Evolutionary conservation across 352 stramenopile species (phyloP).

Genomic region (Phytopythium cucurbitacearum): DNA sequence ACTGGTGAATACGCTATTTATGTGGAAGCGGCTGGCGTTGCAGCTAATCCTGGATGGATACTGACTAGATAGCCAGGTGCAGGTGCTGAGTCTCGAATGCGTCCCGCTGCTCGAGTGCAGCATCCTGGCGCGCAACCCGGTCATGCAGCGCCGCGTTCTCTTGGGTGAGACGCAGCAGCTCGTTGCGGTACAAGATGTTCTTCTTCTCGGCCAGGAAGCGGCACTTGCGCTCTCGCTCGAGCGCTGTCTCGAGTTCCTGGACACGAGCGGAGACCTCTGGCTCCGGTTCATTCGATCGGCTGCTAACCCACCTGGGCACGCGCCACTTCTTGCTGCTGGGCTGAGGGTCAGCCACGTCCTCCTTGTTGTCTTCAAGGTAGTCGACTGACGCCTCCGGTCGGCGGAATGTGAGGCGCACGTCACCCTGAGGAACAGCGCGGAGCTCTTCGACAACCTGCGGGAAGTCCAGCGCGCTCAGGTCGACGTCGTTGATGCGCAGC

Average conservation of each 20-base stretch:
- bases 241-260: conserved; percentile 25
- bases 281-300: conserved; percentile 11
- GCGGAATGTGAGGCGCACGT: conserved; percentile 46
- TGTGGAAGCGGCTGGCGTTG: too few species aligned
- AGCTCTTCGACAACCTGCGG: conserved; percentile 57
- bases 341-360: conserved; percentile 8
- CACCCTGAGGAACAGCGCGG: conserved; percentile 30
- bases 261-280: conserved; percentile 24
- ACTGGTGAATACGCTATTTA: too few species aligned
- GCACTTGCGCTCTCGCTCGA: conserved; percentile 66
- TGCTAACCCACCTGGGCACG: conserved; percentile 33
- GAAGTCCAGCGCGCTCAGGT: conserved; percentile 31
- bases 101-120: conserved; percentile 13
- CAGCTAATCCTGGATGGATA: not conserved
- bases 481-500: conserved; percentile 33
- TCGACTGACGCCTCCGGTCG: conserved; percentile 1
- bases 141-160: conserved; percentile 50
- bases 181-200: conserved; percentile 74
- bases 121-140: conserved; percentile 20
- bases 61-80: conserved; percentile 35
- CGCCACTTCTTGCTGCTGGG: conserved; percentile 24
- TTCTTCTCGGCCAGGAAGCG: conserved; percentile 68
- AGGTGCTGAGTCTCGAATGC: conserved; percentile 23
- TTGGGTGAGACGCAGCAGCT: conserved; percentile 46
- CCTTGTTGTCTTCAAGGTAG: conserved; percentile 6